Evolutionary conservation across 352 stramenopile genomes (phyloP).

Genomic region (Blastocystis sp.): DNA sequence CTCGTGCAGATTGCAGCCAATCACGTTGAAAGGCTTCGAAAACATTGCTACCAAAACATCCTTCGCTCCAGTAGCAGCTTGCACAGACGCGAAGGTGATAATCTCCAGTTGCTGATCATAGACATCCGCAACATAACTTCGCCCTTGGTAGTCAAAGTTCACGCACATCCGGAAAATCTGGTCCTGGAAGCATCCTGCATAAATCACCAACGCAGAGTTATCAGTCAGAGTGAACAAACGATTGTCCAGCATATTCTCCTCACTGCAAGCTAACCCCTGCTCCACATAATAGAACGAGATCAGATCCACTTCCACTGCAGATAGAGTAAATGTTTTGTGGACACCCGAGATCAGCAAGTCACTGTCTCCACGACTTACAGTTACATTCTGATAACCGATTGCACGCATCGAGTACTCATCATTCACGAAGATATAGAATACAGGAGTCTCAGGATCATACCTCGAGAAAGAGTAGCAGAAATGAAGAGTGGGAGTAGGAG

Average conservation of each 20-base stretch:
- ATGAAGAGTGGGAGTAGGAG: neutral
- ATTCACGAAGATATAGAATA: slow-evolving; percentile 31
- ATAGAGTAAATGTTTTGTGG: slow-evolving; percentile 11
- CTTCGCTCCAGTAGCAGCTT: neutral
- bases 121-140: neutral
- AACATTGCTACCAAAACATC: slow-evolving; percentile 12
- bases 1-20: slow-evolving; percentile 31
- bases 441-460: neutral
- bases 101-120: slow-evolving; percentile 31
- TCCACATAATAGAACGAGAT: slow-evolving; percentile 51
- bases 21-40: neutral
- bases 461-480: slow-evolving; percentile 40
- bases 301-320: neutral
- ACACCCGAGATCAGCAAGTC: slow-evolving; percentile 26
- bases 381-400: slow-evolving; percentile 12
- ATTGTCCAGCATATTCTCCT: neutral
- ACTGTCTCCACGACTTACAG: slow-evolving; percentile 29
- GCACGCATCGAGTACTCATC: slow-evolving; percentile 34
- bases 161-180: slow-evolving; percentile 41
- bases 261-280: neutral
- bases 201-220: neutral
- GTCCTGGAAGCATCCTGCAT: slow-evolving; percentile 25
- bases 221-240: slow-evolving; percentile 2
- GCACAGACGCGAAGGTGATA: slow-evolving; percentile 11
- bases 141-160: neutral